A percentile compares a stretch with the other conserved stretches of the same genome.
These are phyloP conservation scores for Parsonsia alboflavescens DNA, from an alignment of 257 asterid genomes.

Conservation along the genomic window DNA sequence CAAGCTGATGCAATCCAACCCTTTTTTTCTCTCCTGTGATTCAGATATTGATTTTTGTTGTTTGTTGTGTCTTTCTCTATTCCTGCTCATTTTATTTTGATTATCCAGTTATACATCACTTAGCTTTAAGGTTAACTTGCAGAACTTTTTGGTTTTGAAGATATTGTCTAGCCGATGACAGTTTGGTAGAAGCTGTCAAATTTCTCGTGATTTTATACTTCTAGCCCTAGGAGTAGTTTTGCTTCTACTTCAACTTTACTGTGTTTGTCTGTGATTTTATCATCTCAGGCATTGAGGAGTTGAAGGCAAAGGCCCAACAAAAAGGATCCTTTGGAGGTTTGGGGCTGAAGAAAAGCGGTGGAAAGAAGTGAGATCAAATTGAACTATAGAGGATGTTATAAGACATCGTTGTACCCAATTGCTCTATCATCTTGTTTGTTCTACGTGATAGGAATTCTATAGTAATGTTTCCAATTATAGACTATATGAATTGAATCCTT, in stretches of 20 bases:
- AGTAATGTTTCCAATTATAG: neutral
- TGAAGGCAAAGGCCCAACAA: slow-evolving; percentile 61
- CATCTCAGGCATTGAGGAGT: slow-evolving; percentile 62
- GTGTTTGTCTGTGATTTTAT: neutral
- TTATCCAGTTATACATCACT: neutral
- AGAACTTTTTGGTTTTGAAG: slow-evolving; percentile 30
- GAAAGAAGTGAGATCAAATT: slow-evolving; percentile 47
- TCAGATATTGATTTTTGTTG: too few species aligned
- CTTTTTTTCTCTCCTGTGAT: neutral
- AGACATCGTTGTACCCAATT: neutral
- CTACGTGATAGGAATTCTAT: neutral
- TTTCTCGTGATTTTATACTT: slow-evolving; percentile 47
- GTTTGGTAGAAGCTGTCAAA: slow-evolving; percentile 36
- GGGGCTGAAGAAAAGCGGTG: slow-evolving; percentile 84
- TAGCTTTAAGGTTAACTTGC: neutral
- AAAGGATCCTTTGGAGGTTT: slow-evolving; percentile 70
- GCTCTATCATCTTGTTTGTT: neutral
- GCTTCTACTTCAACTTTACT: neutral
- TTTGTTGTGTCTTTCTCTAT: too few species aligned
- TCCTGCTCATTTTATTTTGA: too few species aligned
- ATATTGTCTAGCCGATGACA: slow-evolving; percentile 20
- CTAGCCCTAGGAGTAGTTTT: neutral
- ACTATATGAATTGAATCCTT: slow-evolving; percentile 1
- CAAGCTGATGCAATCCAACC: neutral
- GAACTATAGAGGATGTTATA: neutral